These are phyloP conservation scores for Blastobotrys serpentis DNA, from an alignment of 1,139 yeast species.

Conservation along the genomic window DNA sequence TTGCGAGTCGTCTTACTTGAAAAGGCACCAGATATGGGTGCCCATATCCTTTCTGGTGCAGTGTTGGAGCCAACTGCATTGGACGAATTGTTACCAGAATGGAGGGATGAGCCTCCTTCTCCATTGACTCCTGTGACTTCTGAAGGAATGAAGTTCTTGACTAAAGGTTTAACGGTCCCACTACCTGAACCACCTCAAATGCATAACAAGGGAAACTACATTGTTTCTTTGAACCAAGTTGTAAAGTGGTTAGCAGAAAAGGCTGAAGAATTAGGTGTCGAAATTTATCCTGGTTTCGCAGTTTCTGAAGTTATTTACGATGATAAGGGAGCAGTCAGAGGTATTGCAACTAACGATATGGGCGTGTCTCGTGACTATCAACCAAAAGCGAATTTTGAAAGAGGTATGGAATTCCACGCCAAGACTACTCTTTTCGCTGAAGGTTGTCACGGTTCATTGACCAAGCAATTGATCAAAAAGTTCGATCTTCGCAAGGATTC, in stretches of 20 bases:
- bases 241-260: conserved; percentile 79
- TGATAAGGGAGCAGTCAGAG: conserved; percentile 59
- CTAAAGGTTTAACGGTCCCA: conserved; percentile 56
- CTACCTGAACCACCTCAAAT: conserved; percentile 94
- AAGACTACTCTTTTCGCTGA: conserved; percentile 86
- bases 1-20: conserved; percentile 84
- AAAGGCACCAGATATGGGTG: conserved; percentile 86
- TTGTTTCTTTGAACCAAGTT: conserved; percentile 78
- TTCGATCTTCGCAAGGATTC: conserved; percentile 64
- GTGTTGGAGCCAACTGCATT: conserved; percentile 87
- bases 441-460: conserved; percentile 94
- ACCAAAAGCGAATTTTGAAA: conserved; percentile 79
- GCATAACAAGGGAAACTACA: conserved; percentile 78
- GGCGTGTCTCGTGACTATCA: conserved; percentile 73
- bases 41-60: conserved; percentile 91
- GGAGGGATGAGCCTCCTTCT: conserved; percentile 57
- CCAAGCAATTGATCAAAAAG: conserved; percentile 70
- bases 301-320: conserved; percentile 78
- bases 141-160: conserved; percentile 72
- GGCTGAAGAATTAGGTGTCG: conserved; percentile 94
- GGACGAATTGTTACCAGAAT: conserved; percentile 76
- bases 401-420: conserved; percentile 96
- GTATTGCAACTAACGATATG: conserved; percentile 92
- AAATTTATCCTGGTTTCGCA: conserved; percentile 85
- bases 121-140: conserved; percentile 72